Evolutionary conservation across 306 rosid species (phyloP).

Genomic region (Glycyrrhiza uralensis): DNA sequence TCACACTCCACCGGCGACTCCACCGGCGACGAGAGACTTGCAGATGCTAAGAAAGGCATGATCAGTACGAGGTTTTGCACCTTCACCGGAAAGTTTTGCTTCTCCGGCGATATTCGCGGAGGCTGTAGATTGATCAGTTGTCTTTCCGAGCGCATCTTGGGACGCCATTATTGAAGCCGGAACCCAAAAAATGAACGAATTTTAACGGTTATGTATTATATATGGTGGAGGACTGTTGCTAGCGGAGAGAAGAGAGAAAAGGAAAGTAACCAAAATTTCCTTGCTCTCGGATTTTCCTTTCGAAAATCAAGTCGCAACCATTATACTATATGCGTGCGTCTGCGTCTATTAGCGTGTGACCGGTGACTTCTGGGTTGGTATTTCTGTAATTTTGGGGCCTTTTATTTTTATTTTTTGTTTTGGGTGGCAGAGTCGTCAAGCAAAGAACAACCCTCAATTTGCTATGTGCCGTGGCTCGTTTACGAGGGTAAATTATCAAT

Average conservation of each 20-base stretch:
- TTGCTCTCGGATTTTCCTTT: neutral
- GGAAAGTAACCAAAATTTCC: neutral
- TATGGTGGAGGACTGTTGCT: neutral
- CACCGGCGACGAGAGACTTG: conserved; percentile 72
- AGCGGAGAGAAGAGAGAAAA: neutral
- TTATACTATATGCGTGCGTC: conserved; percentile 6
- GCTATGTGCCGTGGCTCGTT: neutral
- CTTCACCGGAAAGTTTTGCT: conserved; percentile 39
- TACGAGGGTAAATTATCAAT: too few relatives aligned
- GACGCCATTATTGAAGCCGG: conserved; percentile 51
- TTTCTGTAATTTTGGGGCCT: neutral
- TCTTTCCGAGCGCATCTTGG: conserved; percentile 34
- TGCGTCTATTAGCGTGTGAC: neutral
- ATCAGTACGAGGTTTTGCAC: conserved; percentile 44
- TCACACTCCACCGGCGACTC: conserved; percentile 79
- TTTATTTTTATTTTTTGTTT: neutral
- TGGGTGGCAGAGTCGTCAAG: conserved; percentile 17
- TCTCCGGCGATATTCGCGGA: conserved; percentile 36
- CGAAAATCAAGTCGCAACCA: neutral
- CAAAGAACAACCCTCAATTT: conserved; percentile 7
- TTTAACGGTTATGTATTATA: neutral
- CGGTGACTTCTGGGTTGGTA: neutral
- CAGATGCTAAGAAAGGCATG: conserved; percentile 44
- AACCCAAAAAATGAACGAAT: neutral
- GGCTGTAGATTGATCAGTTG: conserved; percentile 30